A percentile compares a stretch with the other conserved stretches of the same genome.
phyloP scores from a whole-genome alignment of 2,329 filamentous ascomycete genomes.

The Ophiostoma sp. region DNA sequence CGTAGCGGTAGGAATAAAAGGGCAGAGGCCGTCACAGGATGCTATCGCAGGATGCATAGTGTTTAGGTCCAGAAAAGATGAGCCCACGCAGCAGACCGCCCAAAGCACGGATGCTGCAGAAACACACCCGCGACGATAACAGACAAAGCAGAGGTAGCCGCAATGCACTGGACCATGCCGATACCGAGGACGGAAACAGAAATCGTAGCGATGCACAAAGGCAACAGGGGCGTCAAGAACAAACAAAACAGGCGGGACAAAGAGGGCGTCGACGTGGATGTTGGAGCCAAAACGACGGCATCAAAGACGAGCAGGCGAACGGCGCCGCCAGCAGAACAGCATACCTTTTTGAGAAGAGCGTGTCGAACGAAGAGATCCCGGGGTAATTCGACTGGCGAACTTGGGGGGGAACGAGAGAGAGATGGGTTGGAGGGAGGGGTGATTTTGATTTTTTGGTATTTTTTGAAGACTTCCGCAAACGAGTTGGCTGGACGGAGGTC shows the following conservation, averaged over 20 bases:
- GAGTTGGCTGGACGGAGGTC: conserved; percentile 24
- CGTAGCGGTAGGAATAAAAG: neutral
- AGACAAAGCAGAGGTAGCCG: neutral
- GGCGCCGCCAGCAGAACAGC: neutral
- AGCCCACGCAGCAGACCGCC: neutral
- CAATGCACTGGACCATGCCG: neutral
- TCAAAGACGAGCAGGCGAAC: neutral
- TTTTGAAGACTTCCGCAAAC: conserved; percentile 24
- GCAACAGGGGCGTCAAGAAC: neutral
- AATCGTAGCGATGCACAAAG: neutral
- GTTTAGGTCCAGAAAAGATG: neutral
- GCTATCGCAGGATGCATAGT: neutral
- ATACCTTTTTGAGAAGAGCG: conserved; percentile 11
- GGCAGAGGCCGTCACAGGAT: neutral
- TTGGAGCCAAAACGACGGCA: neutral
- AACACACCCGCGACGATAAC: neutral
- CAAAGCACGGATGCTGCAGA: neutral
- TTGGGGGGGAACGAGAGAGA: neutral
- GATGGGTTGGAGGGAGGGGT: conserved; percentile 18
- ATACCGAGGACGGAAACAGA: conserved; percentile 10
- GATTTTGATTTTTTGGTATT: conserved; percentile 22
- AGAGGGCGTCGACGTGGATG: neutral
- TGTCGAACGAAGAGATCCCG: conserved; percentile 7
- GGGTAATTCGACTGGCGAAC: conserved; percentile 19
- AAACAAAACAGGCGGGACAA: conserved; percentile 9